These are phyloP conservation scores for Pythium pyrilobum DNA, from an alignment of 352 stramenopile genomes.

Conservation along the genomic window DNA sequence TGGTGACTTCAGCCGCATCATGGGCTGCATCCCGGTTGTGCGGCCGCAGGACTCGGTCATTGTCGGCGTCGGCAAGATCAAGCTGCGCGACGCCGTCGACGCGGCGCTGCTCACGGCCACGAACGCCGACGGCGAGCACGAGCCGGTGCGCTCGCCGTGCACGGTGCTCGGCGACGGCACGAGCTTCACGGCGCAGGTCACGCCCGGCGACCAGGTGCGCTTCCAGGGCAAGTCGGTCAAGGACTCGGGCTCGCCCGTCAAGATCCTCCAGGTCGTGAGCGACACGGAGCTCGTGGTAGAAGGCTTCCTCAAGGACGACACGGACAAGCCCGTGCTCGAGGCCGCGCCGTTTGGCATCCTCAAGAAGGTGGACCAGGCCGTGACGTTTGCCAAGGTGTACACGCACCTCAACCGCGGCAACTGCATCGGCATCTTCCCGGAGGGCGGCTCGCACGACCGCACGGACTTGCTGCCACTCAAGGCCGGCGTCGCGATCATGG, in stretches of 20 bases:
- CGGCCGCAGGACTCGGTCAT: conserved; percentile 92
- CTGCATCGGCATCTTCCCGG: conserved; percentile 97
- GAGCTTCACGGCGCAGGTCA: conserved; percentile 71
- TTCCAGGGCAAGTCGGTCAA: conserved; percentile 74
- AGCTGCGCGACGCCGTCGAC: conserved; percentile 28
- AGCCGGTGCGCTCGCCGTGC: conserved; percentile 20
- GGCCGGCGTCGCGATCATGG: conserved; percentile 97
- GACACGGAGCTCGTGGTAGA: conserved; percentile 81
- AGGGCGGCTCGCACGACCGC: conserved; percentile 96
- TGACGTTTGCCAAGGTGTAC: conserved; percentile 92
- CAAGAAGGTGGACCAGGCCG: conserved; percentile 89
- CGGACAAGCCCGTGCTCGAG: conserved; percentile 34
- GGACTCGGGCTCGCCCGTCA: conserved; percentile 77
- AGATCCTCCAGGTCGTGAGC: conserved; percentile 77
- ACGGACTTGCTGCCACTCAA: conserved; percentile 97
- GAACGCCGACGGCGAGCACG: conserved; percentile 8
- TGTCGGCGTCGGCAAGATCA: conserved; percentile 63
- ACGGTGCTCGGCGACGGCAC: conserved; percentile 60
- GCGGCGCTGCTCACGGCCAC: conserved; percentile 16
- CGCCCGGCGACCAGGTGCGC: conserved; percentile 72
- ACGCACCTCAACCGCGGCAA: conserved; percentile 84
- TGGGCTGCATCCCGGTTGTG: conserved; percentile 96
- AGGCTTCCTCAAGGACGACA: conserved; percentile 32
- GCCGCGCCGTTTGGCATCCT: conserved; percentile 78
- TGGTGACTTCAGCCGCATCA: conserved; percentile 91